phyloP scores from a whole-genome alignment of 2,329 filamentous ascomycete species.

The Colletotrichum nymphaeae region DNA sequence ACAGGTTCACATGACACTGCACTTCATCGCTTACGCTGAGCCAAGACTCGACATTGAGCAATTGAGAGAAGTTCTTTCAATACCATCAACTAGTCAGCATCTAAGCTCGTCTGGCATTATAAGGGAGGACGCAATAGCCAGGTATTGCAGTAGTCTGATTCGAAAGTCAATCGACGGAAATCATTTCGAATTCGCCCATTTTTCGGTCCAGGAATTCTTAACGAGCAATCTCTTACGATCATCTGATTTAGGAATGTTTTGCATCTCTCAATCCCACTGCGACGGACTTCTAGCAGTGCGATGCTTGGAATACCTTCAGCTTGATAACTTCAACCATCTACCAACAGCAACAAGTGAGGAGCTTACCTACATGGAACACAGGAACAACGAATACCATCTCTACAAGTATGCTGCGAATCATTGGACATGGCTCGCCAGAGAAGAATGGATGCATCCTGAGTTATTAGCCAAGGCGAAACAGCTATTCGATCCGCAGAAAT shows the following conservation, averaged over 20 bases:
- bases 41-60: rapidly evolving
- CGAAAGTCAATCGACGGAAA: background rate
- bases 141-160: background rate
- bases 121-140: background rate
- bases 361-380: background rate
- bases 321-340: background rate
- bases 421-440: background rate
- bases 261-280: background rate
- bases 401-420: background rate
- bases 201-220: slow-evolving; percentile 5
- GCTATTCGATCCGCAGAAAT: background rate
- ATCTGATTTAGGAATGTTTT: background rate
- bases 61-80: background rate
- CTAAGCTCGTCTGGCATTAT: background rate
- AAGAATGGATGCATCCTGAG: background rate
- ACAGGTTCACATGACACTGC: background rate
- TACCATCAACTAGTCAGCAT: background rate
- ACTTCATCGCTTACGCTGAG: background rate
- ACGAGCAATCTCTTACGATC: background rate
- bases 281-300: background rate
- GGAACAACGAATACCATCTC: rapidly evolving
- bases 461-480: background rate
- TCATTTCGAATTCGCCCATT: slow-evolving; percentile 1
- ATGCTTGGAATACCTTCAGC: background rate
- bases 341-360: background rate